Base-by-base conservation (phyloP, 2,329 filamentous ascomycete species). In the Colletotrichum limetticola region DNA sequence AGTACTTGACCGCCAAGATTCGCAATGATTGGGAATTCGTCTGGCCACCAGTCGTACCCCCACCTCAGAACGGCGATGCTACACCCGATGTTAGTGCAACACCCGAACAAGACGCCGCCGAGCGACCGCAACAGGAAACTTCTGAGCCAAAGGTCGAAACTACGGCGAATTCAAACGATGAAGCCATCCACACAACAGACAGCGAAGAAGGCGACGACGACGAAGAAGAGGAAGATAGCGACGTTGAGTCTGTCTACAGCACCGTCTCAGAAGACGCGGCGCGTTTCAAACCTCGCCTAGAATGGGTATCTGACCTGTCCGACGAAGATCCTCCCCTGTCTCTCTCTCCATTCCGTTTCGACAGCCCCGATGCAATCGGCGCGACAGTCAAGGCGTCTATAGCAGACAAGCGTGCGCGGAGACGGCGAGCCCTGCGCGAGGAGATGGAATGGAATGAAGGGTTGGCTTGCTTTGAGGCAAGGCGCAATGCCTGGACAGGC, bases 401-500 rank as follows among this genome's bases (percentile, higher is more conserved):
- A 4, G 79, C 86, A 5, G 86, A 87, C 57, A 87, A 88, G 69
- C 88, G 87, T 73, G 86, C 90, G 46, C 88, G 86, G 74, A 86
- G 89, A 55, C 86, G 91, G 67, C 88, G 86, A 76, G 88, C 86
- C 61, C 79, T 90, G 62, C 88, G 90, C 74, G 90, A 91, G 68
- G 92, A 94, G 83, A 89, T 91, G 83, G 81, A 85, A 35, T 97
- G 93, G 92, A 98, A 98, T 78, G 86, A 92, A 49, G 96, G 96
- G 0, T 81, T 98, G 69, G 89, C 91, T n/a, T 93, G 93, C 80
- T 98, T 94, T 83, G 89, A 92, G 72, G 90, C 92, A 35, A 87
- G 94, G 71, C 89, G 95, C 61, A 91, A 98, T 83, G 91, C 91
- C 7, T 98, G 96, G 96, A 96, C 95, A 1, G 92, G 93, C 37